Evolutionary conservation across 306 rosid species (phyloP), one percentile per base, ranked within the genome.

Genomic region (Glycyrrhiza uralensis): DNA sequence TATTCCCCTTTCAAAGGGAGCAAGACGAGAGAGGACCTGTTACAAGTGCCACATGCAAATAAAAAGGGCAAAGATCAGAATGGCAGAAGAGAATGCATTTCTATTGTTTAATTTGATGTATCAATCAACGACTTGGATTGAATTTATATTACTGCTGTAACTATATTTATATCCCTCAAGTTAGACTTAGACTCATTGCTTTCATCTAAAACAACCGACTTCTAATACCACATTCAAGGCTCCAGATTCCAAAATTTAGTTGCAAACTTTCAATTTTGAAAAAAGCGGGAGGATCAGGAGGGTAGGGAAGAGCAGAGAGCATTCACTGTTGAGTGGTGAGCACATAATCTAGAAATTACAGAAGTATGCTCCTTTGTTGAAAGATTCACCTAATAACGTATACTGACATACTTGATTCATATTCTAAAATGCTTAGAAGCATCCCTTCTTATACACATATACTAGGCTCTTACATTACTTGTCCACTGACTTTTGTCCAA

Each of bases 1-100:
- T 85, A 94, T 70, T 38, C 98, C 98, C 76, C 98, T 82, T 78
- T 94, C 98, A 68, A 94, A 94, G 33, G 97, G 98, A 68, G 96
- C 91, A 64, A 94, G 92, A 19, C 95, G 95, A 10, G 89, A 76
- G 65, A 91, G 85, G 72, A 94, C 96, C 97, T 93, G 85, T 36
- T 70, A 62, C 79, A 80, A 76, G 61, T 41, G 44, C 45, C 79
- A 32, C 42, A 63, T 6, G 46, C 11, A 81, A 42, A 55, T 59
- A 59, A 38, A 26, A 39, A 66, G 24, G 54, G 71, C 57, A 41
- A 72, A 56, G 24, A 60, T 69, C 49, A 45, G 41, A 28, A 54
- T 62, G 38, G 59, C 54, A 60, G 19, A 19, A 42, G 30, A 30
- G 17, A 38, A 57, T 20, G 6, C 69, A 71, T 56, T 52, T 63